phyloP scores from a whole-genome alignment of 768 basidiomycete genomes.

The Tremella mesenterica region DNA sequence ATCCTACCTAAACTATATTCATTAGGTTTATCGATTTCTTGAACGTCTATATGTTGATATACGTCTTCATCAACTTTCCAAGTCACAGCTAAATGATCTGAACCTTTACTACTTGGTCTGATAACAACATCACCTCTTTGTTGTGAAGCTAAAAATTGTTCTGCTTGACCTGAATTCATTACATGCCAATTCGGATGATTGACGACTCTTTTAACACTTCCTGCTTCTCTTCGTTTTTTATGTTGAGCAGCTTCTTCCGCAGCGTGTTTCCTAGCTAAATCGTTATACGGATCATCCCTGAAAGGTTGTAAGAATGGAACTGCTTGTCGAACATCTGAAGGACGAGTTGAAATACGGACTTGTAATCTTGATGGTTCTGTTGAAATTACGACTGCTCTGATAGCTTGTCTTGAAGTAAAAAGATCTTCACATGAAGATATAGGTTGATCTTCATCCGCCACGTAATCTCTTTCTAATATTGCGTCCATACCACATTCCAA shows the following conservation, averaged over 20 bases:
- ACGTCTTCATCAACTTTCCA: conserved; percentile 97
- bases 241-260: conserved; percentile 57
- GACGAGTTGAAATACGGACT: conserved; percentile 66
- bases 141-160: conserved; percentile 76
- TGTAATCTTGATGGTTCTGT: conserved; percentile 58
- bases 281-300: conserved; percentile 41
- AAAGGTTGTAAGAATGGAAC: conserved; percentile 34
- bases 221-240: conserved; percentile 76
- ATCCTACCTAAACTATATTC: conserved; percentile 43
- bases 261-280: conserved; percentile 16
- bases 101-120: conserved; percentile 87
- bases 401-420: conserved; percentile 67
- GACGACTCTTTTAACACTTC: conserved; percentile 72
- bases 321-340: conserved; percentile 19
- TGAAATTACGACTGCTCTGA: conserved; percentile 68
- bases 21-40: conserved; percentile 47
- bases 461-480: conserved; percentile 55
- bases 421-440: conserved; percentile 46
- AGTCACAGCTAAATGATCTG: conserved; percentile 87
- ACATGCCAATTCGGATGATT: conserved; percentile 98
- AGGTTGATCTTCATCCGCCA: conserved; percentile 45
- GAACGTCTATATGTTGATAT: conserved; percentile 75
- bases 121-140: conserved; percentile 95
- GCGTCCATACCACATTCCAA: conserved; percentile 95
- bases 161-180: conserved; percentile 80